Evolutionary conservation across 2,329 filamentous ascomycete species (phyloP).

Genomic region (Neofusicoccum sp.): DNA sequence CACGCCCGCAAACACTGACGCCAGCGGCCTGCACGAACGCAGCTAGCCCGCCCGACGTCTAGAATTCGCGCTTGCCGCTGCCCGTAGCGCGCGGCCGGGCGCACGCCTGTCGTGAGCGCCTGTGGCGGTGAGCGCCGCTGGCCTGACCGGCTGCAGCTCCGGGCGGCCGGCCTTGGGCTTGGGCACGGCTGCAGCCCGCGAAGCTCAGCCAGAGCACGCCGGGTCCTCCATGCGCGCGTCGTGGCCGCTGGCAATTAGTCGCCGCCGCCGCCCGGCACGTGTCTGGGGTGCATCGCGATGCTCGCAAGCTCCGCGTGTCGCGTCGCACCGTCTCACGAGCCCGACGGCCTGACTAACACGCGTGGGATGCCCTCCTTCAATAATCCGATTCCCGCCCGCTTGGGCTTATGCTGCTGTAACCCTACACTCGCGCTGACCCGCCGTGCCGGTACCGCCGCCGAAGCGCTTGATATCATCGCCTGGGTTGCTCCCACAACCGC

Average conservation of each 20-base stretch:
- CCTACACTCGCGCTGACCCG: conserved; percentile 10
- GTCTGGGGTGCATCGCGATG: background rate
- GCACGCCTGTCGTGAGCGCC: background rate
- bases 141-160: background rate
- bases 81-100: background rate
- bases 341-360: conserved; percentile 4
- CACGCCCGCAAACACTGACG: conserved; percentile 10
- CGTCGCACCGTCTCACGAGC: background rate
- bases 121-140: conserved; percentile 12
- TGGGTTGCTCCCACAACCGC: conserved; percentile 6
- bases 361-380: conserved; percentile 4
- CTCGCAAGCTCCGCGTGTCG: background rate
- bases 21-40: conserved; percentile 12
- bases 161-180: conserved; percentile 1
- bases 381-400: background rate
- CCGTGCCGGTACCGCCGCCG: background rate
- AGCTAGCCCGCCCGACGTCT: conserved; percentile 9
- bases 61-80: conserved; percentile 6
- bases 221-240: conserved; percentile 4
- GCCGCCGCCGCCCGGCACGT: background rate
- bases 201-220: background rate
- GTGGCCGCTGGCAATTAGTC: conserved; percentile 14
- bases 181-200: conserved; percentile 13
- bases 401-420: conserved; percentile 4
- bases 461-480: conserved; percentile 7